Percentiles rank a stretch among this genome's conserved stretches.
Conservation (phyloP, 2,329 filamentous ascomycete genomes). For the Colletotrichum euphorbiae region DNA sequence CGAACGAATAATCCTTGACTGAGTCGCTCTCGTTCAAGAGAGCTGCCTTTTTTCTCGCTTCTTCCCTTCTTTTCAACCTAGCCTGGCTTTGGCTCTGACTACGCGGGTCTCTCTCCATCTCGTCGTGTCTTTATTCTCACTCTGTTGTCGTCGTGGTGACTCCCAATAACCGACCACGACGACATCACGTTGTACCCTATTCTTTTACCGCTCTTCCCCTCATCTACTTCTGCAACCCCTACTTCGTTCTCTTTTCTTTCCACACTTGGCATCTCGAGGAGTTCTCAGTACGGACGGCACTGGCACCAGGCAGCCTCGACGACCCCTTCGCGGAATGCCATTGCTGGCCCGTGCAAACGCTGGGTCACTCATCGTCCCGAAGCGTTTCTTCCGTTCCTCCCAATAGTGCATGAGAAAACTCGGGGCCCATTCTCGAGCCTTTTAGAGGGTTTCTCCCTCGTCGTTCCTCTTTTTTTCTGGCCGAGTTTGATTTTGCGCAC, state of each 20-base stretch:
- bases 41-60: conserved; percentile 22
- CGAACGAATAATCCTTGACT: conserved; percentile 20
- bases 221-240: neutral
- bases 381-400: neutral
- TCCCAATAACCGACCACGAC: neutral
- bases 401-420: conserved; percentile 21
- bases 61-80: conserved; percentile 16
- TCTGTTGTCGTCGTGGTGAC: conserved; percentile 14
- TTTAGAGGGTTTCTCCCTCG: neutral
- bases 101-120: conserved; percentile 4
- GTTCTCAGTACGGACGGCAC: conserved; percentile 1
- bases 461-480: neutral
- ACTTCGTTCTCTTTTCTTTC: too few species aligned
- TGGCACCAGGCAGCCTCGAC: neutral
- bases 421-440: neutral
- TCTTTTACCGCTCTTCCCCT: conserved; percentile 8
- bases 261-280: neutral
- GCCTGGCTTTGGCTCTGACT: neutral
- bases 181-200: neutral
- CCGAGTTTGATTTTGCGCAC: conserved; percentile 13
- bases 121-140: neutral
- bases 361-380: neutral
- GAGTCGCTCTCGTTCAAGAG: conserved; percentile 21
- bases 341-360: too few species aligned
- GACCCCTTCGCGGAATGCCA: too few species aligned